These are phyloP conservation scores for Cruciata laevipes DNA, from an alignment of 257 asterid genomes.

Conservation along the genomic window DNA sequence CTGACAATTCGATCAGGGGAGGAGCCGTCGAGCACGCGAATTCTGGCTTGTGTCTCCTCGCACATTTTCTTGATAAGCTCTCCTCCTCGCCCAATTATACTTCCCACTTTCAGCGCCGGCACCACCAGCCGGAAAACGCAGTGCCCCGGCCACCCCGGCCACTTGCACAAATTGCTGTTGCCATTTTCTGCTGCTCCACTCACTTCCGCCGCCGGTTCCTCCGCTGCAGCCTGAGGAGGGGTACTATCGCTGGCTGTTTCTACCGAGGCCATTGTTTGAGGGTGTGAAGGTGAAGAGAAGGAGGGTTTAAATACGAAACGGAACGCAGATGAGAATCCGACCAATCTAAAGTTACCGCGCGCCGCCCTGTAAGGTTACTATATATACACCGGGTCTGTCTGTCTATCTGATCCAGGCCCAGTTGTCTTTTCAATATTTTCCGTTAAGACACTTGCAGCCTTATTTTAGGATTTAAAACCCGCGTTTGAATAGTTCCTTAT, in stretches of 20 bases:
- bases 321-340: background rate
- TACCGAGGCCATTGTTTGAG: conserved; percentile 16
- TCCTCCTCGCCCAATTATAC: conserved; percentile 84
- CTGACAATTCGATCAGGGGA: conserved; percentile 74
- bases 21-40: conserved; percentile 70
- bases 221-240: background rate
- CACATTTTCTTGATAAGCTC: conserved; percentile 78
- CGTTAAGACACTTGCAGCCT: background rate
- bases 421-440: background rate
- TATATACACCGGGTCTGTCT: background rate
- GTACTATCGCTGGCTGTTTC: background rate
- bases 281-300: background rate
- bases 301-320: conserved; percentile 8
- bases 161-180: conserved; percentile 23
- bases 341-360: background rate
- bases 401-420: background rate
- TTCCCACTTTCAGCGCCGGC: conserved; percentile 73
- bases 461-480: background rate
- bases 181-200: background rate
- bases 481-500: background rate
- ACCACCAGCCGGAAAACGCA: conserved; percentile 60
- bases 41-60: conserved; percentile 69
- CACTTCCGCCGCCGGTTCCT: background rate
- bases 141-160: conserved; percentile 95
- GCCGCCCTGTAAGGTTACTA: background rate